Conservation (phyloP, 2,329 filamentous ascomycete species). For the Beauveria pseudobassiana region DNA sequence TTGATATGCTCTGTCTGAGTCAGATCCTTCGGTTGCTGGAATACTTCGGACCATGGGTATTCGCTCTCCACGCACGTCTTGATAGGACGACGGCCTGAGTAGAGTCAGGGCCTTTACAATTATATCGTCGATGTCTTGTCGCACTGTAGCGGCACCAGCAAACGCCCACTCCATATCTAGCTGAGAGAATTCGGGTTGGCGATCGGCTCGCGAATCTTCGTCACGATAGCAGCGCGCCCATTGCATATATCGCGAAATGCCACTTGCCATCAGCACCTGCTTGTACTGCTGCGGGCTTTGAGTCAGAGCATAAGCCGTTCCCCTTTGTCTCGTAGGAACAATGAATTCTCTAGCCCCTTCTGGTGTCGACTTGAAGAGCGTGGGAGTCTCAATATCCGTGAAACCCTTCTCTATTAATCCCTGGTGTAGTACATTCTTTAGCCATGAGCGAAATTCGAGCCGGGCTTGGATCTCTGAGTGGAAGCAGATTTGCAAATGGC, state of each 20-base stretch:
- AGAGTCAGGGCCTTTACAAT: constrained; percentile 22
- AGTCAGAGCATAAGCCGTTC: constrained; percentile 79
- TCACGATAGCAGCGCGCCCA: constrained; percentile 94
- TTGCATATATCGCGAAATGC: constrained; percentile 77
- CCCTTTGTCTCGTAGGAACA: constrained; percentile 72
- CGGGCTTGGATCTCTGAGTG: constrained; percentile 59
- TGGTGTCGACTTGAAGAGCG: constrained; percentile 95
- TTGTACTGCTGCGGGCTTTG: constrained; percentile 99
- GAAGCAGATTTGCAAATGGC: constrained; percentile 81
- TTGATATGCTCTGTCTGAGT: constrained; percentile 19
- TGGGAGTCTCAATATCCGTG: constrained; percentile 79
- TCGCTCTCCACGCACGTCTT: constrained; percentile 41
- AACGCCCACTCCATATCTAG: constrained; percentile 94
- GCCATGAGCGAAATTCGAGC: constrained; percentile 60
- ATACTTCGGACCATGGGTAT: constrained; percentile 26
- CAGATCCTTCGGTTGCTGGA: constrained; percentile 2
- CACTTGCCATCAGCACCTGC: constrained; percentile 91
- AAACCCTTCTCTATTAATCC: constrained; percentile 53
- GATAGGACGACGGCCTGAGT: constrained; percentile 47
- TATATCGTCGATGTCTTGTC: constrained; percentile 29
- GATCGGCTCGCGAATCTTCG: constrained; percentile 84
- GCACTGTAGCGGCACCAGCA: constrained; percentile 42
- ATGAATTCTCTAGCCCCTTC: constrained; percentile 93
- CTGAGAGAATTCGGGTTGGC: constrained; percentile 89
- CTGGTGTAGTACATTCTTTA: constrained; percentile 45